These are phyloP conservation scores for Claviceps citrina DNA, from an alignment of 2,329 filamentous ascomycete species.

Conservation along the genomic window DNA sequence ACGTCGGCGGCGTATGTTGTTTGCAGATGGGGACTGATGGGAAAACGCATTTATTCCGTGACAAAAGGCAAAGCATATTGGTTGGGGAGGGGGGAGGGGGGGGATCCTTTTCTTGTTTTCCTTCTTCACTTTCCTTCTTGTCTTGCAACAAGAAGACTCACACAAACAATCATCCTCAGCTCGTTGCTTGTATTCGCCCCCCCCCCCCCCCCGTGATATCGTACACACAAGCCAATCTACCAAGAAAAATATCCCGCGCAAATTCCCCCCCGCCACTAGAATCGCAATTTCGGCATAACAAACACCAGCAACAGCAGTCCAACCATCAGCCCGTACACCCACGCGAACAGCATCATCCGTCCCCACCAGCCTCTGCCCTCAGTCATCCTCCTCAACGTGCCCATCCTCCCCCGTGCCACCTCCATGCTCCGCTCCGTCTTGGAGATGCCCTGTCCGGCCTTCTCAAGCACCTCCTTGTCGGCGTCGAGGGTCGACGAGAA, in stretches of 20 bases:
- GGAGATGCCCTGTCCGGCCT: constrained; percentile 61
- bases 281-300: constrained; percentile 73
- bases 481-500: constrained; percentile 58
- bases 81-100: too few relatives aligned
- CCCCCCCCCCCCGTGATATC: background rate
- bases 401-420: constrained; percentile 62
- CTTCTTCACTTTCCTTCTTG: too few relatives aligned
- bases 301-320: constrained; percentile 66
- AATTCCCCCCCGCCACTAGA: too few relatives aligned
- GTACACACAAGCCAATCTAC: background rate
- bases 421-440: constrained; percentile 64
- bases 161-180: too few relatives aligned
- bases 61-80: too few relatives aligned
- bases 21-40: too few relatives aligned
- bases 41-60: too few relatives aligned
- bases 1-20: background rate
- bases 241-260: too few relatives aligned
- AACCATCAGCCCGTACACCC: constrained; percentile 74
- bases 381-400: constrained; percentile 59
- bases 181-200: too few relatives aligned
- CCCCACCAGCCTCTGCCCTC: constrained; percentile 84
- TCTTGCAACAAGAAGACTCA: too few relatives aligned
- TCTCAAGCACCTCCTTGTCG: constrained; percentile 54
- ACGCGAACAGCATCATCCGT: constrained; percentile 65
- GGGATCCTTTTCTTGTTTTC: too few relatives aligned